Evolutionary conservation across 164 flowering plant genomes (phyloP).

Genomic region (Tinospora cordifolia): DNA sequence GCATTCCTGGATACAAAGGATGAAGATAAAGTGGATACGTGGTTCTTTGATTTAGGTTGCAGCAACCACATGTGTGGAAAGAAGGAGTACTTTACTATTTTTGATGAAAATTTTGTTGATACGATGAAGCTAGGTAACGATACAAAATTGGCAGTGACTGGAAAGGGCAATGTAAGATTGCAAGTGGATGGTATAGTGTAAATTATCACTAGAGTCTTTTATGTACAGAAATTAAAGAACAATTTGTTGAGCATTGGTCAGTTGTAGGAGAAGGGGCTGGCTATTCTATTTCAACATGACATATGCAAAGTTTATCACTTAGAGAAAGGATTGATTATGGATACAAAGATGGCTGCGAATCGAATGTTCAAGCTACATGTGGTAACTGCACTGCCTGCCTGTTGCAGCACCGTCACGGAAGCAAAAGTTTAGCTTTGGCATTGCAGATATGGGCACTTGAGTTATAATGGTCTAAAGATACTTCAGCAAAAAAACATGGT

Average conservation of each 20-base stretch:
- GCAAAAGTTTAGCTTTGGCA: not conserved
- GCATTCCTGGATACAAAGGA: not conserved
- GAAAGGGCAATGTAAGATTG: conserved; percentile 6
- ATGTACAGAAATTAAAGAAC: not conserved
- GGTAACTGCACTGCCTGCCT: not conserved
- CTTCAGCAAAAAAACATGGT: not conserved
- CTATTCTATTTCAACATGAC: conserved; percentile 42
- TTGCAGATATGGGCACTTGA: not conserved
- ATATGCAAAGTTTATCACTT: not conserved
- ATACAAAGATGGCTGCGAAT: not conserved
- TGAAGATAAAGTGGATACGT: not conserved
- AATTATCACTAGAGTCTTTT: not conserved
- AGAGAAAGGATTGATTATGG: not conserved
- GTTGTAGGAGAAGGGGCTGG: not conserved
- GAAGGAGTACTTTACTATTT: not conserved
- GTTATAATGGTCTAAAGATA: not conserved
- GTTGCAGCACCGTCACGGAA: not conserved
- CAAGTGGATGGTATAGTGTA: not conserved
- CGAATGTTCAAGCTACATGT: conserved; percentile 6
- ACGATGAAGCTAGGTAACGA: conserved; percentile 3
- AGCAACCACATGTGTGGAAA: conserved; percentile 13
- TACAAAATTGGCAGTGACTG: not conserved
- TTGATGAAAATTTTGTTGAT: not conserved
- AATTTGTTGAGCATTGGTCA: not conserved
- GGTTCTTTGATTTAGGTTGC: conserved; percentile 4